Percentiles rank a stretch among this genome's conserved stretches.
phyloP scores from a whole-genome alignment of 345 rosid genomes.

The Arabis alpina region DNA sequence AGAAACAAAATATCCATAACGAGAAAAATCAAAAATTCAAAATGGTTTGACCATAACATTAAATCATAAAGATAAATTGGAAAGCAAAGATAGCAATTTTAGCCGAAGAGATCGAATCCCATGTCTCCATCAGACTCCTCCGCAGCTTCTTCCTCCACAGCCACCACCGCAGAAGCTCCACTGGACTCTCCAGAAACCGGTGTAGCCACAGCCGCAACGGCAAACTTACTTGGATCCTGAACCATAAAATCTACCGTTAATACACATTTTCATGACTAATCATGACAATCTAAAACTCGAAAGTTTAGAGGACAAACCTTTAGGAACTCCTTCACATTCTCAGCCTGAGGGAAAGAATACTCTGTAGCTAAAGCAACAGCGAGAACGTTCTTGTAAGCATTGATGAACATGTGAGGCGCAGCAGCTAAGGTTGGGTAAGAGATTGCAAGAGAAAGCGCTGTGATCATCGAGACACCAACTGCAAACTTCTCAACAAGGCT shows the following conservation, averaged over 20 bases:
- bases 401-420: conserved; percentile 89
- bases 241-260: background rate
- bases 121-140: conserved; percentile 93
- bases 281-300: background rate
- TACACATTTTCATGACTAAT: background rate
- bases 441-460: conserved; percentile 68
- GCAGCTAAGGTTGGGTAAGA: conserved; percentile 94
- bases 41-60: background rate
- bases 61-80: conserved; percentile 1
- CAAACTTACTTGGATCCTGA: conserved; percentile 89
- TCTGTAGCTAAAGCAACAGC: conserved; percentile 74
- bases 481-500: conserved; percentile 83
- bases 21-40: too few relatives aligned
- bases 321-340: conserved; percentile 81
- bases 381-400: conserved; percentile 83
- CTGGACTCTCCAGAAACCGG: conserved; percentile 40
- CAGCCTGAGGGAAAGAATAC: conserved; percentile 79
- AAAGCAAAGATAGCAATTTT: background rate
- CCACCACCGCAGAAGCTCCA: conserved; percentile 49
- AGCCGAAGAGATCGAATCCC: conserved; percentile 86
- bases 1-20: too few relatives aligned
- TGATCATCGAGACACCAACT: conserved; percentile 68
- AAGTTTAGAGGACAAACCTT: conserved; percentile 45
- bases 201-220: conserved; percentile 49
- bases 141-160: conserved; percentile 74